A percentile compares a stretch with the other conserved stretches of the same genome.
Evolutionary conservation across 2,329 filamentous ascomycete species (phyloP).

Genomic region (Drechslerella dactyloides): DNA sequence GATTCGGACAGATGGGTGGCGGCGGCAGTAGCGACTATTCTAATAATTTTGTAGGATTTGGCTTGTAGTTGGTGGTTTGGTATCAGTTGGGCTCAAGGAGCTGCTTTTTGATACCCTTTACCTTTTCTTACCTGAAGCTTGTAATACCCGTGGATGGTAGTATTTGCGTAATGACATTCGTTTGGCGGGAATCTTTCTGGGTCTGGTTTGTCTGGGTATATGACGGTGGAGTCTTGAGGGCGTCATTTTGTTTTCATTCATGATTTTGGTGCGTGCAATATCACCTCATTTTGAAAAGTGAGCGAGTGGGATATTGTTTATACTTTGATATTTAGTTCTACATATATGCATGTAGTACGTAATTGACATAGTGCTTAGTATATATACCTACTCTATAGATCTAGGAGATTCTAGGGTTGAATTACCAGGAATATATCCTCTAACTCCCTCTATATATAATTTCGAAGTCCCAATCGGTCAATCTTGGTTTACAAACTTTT

Average conservation of each 20-base stretch:
- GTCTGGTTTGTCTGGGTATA: slow-evolving; percentile 16
- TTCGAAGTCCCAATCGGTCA: too few relatives aligned
- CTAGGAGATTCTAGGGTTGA: too few relatives aligned
- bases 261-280: slow-evolving; percentile 22
- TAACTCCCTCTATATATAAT: too few relatives aligned
- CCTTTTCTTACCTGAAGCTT: slow-evolving; percentile 8
- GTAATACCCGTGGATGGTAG: too few relatives aligned
- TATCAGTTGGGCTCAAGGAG: not conserved
- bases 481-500: too few relatives aligned
- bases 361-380: not conserved
- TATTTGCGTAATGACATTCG: not conserved
- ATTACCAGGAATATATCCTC: too few relatives aligned
- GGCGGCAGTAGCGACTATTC: slow-evolving; percentile 28
- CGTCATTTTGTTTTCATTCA: slow-evolving; percentile 4
- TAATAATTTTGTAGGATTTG: slow-evolving; percentile 50
- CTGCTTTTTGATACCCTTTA: slow-evolving; percentile 1
- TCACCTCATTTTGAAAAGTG: slow-evolving; percentile 10
- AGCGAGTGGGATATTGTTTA: too few relatives aligned
- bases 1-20: slow-evolving; percentile 15
- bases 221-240: slow-evolving; percentile 17
- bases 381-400: not conserved
- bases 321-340: too few relatives aligned
- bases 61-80: slow-evolving; percentile 23
- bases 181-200: slow-evolving; percentile 2
- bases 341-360: too few relatives aligned